Conservation (phyloP, 169 alveolate species). For the Plasmodium relictum region DNA sequence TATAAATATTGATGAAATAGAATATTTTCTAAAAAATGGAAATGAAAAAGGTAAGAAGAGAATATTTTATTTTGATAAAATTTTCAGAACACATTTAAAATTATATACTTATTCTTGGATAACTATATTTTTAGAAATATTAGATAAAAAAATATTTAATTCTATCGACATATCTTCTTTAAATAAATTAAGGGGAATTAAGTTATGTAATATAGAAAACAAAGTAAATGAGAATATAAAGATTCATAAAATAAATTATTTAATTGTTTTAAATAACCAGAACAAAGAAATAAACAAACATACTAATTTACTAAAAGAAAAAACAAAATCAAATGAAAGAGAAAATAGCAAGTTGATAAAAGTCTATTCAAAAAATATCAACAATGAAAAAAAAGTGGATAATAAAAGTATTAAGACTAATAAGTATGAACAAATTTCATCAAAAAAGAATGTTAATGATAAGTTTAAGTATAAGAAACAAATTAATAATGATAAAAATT, state of each 20-base stretch:
- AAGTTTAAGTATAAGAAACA: not conserved
- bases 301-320: not conserved
- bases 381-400: not conserved
- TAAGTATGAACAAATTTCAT: not conserved
- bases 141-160: constrained; percentile 18
- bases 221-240: constrained; percentile 52
- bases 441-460: not conserved
- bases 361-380: not conserved
- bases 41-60: constrained; percentile 20
- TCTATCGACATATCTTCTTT: constrained; percentile 31
- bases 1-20: not conserved
- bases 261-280: constrained; percentile 32
- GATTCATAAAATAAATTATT: constrained; percentile 36
- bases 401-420: not conserved
- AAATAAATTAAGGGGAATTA: constrained; percentile 38
- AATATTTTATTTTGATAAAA: constrained; percentile 42
- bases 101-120: constrained; percentile 65
- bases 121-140: constrained; percentile 54
- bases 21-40: constrained; percentile 22
- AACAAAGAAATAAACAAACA: constrained; percentile 30
- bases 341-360: not conserved
- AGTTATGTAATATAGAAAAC: constrained; percentile 53
- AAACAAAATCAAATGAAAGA: constrained; percentile 4
- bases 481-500: not conserved
- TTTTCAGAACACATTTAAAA: constrained; percentile 59